phyloP scores from a whole-genome alignment of 2,329 filamentous ascomycete genomes.

The Colletotrichum truncatum region DNA sequence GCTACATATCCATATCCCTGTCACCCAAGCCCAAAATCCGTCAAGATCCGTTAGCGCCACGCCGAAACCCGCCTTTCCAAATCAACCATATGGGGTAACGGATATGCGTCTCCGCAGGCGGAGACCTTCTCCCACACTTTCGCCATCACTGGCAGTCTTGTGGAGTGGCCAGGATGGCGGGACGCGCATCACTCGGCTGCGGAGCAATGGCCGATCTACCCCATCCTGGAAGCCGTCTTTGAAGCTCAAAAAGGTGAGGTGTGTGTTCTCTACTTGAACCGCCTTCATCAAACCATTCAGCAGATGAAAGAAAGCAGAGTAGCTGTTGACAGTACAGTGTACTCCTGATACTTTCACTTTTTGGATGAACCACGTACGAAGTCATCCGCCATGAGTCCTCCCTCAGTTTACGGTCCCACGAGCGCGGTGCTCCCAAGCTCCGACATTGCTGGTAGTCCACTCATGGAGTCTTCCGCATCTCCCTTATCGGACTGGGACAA shows the following conservation, averaged over 20 bases:
- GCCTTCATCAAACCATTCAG: not conserved
- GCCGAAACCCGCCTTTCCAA: not conserved
- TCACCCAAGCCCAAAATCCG: not conserved
- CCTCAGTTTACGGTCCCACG: slow-evolving; percentile 29
- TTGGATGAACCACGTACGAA: slow-evolving; percentile 16
- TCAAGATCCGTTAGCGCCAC: not conserved
- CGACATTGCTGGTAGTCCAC: slow-evolving; percentile 7
- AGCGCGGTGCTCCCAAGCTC: slow-evolving; percentile 19
- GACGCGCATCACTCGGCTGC: slow-evolving; percentile 1
- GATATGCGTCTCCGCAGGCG: slow-evolving; percentile 8
- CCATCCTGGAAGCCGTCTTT: not conserved
- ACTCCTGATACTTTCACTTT: not conserved
- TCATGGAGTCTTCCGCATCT: not conserved
- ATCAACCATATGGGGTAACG: slow-evolving; percentile 5
- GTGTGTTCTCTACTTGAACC: not conserved
- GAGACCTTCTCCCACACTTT: slow-evolving; percentile 1
- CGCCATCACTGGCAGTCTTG: not conserved
- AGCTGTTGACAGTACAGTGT: slow-evolving; percentile 1
- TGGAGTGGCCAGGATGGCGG: not conserved
- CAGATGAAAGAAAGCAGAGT: not conserved
- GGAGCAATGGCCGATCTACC: slow-evolving; percentile 1
- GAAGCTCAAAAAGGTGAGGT: slow-evolving; percentile 6
- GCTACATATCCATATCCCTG: not conserved
- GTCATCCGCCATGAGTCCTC: slow-evolving; percentile 23
- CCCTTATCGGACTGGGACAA: not conserved